Percentiles rank a stretch among this genome's conserved stretches.
These are phyloP conservation scores for Fusarium multiceps DNA, from an alignment of 2,329 filamentous ascomycete genomes.

Conservation along the genomic window DNA sequence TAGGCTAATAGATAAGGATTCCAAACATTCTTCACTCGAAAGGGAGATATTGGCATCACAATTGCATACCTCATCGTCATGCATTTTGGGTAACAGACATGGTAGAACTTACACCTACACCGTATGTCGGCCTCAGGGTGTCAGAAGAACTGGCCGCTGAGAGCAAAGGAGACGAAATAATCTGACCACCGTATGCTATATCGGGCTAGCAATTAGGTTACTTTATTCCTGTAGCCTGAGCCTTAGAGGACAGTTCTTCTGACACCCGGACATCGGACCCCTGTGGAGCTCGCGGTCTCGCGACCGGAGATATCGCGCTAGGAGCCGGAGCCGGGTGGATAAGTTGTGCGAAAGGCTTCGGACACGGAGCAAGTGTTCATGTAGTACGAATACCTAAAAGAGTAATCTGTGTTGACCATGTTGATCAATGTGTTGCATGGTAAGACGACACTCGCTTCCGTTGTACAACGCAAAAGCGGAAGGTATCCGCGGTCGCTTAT, in stretches of 20 bases:
- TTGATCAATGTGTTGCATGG: background rate
- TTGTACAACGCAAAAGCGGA: slow-evolving; percentile 2
- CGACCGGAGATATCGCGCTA: slow-evolving; percentile 22
- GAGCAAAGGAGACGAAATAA: too few relatives aligned
- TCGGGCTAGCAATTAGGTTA: too few relatives aligned
- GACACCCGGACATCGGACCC: background rate
- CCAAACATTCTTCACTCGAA: too few relatives aligned
- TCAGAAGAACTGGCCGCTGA: too few relatives aligned
- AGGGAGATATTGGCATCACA: background rate
- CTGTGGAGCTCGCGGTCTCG: slow-evolving; percentile 35
- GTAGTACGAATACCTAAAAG: background rate
- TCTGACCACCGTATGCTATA: too few relatives aligned
- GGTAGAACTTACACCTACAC: background rate
- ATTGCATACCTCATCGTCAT: background rate
- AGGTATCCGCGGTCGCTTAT: slow-evolving; percentile 11
- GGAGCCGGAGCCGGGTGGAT: background rate
- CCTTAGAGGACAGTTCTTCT: too few relatives aligned
- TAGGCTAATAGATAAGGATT: background rate
- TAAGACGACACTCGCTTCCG: background rate
- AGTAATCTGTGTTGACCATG: background rate
- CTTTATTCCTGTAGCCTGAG: too few relatives aligned
- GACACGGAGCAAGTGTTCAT: slow-evolving; percentile 3
- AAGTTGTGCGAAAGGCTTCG: background rate
- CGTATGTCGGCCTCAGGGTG: too few relatives aligned
- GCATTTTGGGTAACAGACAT: background rate